These are phyloP conservation scores for Austroboletus eburneus DNA, from an alignment of 768 basidiomycete species.

Conservation along the genomic window DNA sequence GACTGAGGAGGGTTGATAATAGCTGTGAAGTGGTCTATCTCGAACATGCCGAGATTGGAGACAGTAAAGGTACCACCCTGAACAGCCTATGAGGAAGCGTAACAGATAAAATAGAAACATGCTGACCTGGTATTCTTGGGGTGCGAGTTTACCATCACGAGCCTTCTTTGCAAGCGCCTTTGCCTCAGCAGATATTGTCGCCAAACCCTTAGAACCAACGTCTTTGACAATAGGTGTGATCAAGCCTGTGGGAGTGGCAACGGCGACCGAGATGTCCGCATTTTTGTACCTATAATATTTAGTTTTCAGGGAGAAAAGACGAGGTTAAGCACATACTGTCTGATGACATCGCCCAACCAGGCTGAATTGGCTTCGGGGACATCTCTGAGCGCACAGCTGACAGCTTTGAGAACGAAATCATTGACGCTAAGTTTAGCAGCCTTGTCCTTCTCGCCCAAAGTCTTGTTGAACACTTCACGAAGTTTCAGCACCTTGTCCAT, in stretches of 20 bases:
- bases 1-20: slow-evolving; percentile 99
- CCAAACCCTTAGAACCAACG: slow-evolving; percentile 87
- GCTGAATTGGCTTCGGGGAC: slow-evolving; percentile 98
- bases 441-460: slow-evolving; percentile 83
- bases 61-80: slow-evolving; percentile 98
- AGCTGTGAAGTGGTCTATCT: slow-evolving; percentile 92
- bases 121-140: slow-evolving; percentile 89
- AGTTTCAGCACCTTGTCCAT: slow-evolving; percentile 97
- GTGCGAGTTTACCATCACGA: slow-evolving; percentile 92
- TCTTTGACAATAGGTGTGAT: slow-evolving; percentile 98
- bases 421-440: slow-evolving; percentile 92
- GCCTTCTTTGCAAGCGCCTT: slow-evolving; percentile 94
- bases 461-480: slow-evolving; percentile 92
- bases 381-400: slow-evolving; percentile 84
- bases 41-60: slow-evolving; percentile 99
- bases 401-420: slow-evolving; percentile 97
- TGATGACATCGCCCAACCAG: slow-evolving; percentile 93
- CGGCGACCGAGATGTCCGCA: slow-evolving; percentile 95
- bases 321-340: slow-evolving; percentile 61
- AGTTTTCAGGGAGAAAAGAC: neutral
- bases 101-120: neutral
- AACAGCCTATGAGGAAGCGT: neutral
- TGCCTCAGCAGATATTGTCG: slow-evolving; percentile 87
- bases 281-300: slow-evolving; percentile 73
- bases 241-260: slow-evolving; percentile 91